These are phyloP conservation scores for Penicillium alfredii DNA, from an alignment of 495 filamentous ascomycete species.

Conservation along the genomic window DNA sequence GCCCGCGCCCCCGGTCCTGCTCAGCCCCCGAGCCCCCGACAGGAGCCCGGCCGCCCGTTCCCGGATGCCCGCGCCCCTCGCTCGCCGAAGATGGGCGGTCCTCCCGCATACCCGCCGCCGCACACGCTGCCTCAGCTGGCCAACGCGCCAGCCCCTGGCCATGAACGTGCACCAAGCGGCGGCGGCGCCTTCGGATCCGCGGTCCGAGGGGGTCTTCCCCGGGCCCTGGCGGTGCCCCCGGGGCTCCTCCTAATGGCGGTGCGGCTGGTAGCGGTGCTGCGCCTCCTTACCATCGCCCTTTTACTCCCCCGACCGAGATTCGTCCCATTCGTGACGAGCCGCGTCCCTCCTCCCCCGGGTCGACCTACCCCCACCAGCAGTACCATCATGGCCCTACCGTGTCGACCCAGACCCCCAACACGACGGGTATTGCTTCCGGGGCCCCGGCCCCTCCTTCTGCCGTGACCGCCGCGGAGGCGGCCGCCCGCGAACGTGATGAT, in stretches of 20 bases:
- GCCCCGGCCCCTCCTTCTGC: conserved; percentile 70
- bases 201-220: conserved; percentile 30
- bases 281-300: conserved; percentile 55
- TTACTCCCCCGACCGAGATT: conserved; percentile 77
- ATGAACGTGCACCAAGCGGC: conserved; percentile 53
- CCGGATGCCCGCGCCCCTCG: conserved; percentile 65
- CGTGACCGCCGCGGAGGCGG: conserved; percentile 66
- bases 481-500: conserved; percentile 75
- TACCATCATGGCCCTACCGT: conserved; percentile 66
- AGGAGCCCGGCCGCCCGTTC: conserved; percentile 66
- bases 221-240: conserved; percentile 39
- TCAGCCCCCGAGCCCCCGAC: conserved; percentile 62
- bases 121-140: conserved; percentile 58
- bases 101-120: conserved; percentile 55
- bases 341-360: conserved; percentile 77
- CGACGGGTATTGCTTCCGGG: conserved; percentile 72
- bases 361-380: conserved; percentile 72
- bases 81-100: conserved; percentile 57
- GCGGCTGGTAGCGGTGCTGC: conserved; percentile 37
- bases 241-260: conserved; percentile 47
- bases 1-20: conserved; percentile 59
- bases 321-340: conserved; percentile 80
- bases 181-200: conserved; percentile 34
- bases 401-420: conserved; percentile 53
- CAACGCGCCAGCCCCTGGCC: conserved; percentile 45